Base-by-base conservation (phyloP, 2,329 filamentous ascomycete genomes). In the Cryphonectria naterciae region DNA sequence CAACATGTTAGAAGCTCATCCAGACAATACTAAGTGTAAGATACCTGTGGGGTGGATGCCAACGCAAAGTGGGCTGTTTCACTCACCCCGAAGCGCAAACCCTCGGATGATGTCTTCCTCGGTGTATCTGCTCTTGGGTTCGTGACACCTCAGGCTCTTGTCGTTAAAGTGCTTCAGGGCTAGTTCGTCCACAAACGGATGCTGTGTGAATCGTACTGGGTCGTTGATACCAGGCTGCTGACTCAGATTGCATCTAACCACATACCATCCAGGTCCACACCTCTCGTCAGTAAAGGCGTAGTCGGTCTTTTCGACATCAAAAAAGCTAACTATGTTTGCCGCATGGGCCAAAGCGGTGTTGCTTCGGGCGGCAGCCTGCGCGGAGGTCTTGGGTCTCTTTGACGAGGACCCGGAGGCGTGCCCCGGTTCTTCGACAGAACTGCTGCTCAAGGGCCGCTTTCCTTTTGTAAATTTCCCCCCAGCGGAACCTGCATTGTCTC, bases 201-300 rank as follows among this genome's bases (percentile, higher is more conserved):
- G 63, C 15, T 22, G 43, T 22, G 11, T 19, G 41, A 65, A 65
- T 0, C 6, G 43, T 15, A 11, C 28, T n/a, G 28, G 28, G 4
- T 19, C 6, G 32, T 35, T 65, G 17, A 32, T 52, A 11, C 6
- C 39, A 15, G 2, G 6, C n/a, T 43, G 39, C 15, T 11, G 4
- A 17, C 43, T 49, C 22, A 35, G 2, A 19, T 65, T 65, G 43
- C 63, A 65, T 17, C 63, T 46, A 17, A 65, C 17, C 43, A 65
- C 63, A 52, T 65, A 65, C 63, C 63, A 65, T 17, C 63, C 63
- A 41, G 25, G 63, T 10, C 63, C 63, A 41, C 63, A 65, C 63
- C 39, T 46, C 41, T 32, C 2, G 41, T 65, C 63, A 32, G 15
- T 28, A 35, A 65, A 65, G 43, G 35, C 35, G 43, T 49, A 65